Evolutionary conservation across 108 stramenopile species (phyloP).

Genomic region (Nitzschia sp.): DNA sequence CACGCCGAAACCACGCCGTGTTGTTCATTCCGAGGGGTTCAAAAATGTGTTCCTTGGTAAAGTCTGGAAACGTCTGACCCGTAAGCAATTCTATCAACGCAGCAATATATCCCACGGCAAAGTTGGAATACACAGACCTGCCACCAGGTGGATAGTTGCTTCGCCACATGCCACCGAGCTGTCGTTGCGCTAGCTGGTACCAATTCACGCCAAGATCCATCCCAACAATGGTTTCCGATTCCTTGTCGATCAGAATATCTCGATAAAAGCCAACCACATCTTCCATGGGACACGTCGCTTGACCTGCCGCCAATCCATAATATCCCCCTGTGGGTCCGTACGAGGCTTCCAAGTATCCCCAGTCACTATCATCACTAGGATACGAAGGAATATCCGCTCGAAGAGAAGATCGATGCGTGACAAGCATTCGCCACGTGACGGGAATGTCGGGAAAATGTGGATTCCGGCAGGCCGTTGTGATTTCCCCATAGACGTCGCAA

Average conservation of each 20-base stretch:
- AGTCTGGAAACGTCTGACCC: constrained; percentile 2
- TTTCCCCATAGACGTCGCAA: constrained; percentile 14
- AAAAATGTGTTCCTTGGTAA: constrained; percentile 16
- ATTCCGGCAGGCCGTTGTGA: constrained; percentile 18
- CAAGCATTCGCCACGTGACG: constrained; percentile 29
- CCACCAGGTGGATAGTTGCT: neutral
- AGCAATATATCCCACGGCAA: constrained; percentile 23
- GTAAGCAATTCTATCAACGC: constrained; percentile 12
- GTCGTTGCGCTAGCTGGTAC: constrained; percentile 3
- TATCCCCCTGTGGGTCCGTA: constrained; percentile 8
- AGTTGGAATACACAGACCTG: constrained; percentile 16
- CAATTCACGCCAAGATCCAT: constrained; percentile 13
- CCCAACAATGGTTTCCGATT: constrained; percentile 7
- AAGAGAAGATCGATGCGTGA: constrained; percentile 32
- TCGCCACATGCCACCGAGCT: constrained; percentile 3
- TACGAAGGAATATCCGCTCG: constrained; percentile 4
- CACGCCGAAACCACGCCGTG: constrained; percentile 21
- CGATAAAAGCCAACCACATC: constrained; percentile 26
- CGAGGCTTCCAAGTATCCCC: neutral
- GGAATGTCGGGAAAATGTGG: constrained; percentile 12
- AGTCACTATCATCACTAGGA: neutral
- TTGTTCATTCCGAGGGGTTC: constrained; percentile 24
- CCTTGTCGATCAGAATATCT: constrained; percentile 7
- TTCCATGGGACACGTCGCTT: constrained; percentile 15
- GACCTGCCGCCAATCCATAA: constrained; percentile 11